Evolutionary conservation across 345 rosid species (phyloP), one percentile per base, ranked within the genome.

Genomic region (Anastatica hierochuntica): DNA sequence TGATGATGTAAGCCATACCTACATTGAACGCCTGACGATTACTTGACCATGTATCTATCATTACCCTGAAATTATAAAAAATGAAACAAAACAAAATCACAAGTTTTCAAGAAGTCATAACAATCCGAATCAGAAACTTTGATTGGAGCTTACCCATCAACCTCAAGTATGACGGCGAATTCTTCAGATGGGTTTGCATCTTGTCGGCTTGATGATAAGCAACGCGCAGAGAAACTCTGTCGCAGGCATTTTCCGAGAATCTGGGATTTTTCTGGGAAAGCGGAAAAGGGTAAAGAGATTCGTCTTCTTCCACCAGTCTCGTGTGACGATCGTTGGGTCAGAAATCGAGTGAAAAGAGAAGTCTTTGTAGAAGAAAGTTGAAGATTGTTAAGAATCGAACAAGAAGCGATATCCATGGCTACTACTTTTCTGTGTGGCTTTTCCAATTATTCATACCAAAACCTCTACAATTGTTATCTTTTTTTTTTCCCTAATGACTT

Each of bases 21-120:
- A 56, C 66, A 70, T 85, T 90, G 71, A 90, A 81, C 13, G 97
- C 81, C 57, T 76, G 95, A 27, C 95, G 90, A 71, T 84, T 84
- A 19, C 90, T 81, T 50, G 70, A 53, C 59, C 94, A 84, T 31
- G 84, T 86, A 78, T 90, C 95, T 69, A 90, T 72, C 39, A 90
- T 76, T 40, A 90, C 88, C 75, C 97, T 90, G 60, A 37, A 43
- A 56, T 6, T 6, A 7, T 4, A 6, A 29, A 29, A 5, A 15
- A 27, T 46, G 37, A 40, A 15, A 5, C 29, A 36, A 35, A 40
- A 44, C 17, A 10, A 27, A 48, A 8, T n/a, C n/a, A n/a, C n/a
- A 39, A 45, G 9, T 37, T 41, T 24, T 24, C 58, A 14, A 10
- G 34, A 10, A 10, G 27, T 26, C 41, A 45, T 18, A 13, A 41